Percentiles rank a stretch among this genome's conserved stretches.
Conservation (phyloP, 805 yeast genomes). For the Tetrapisispora fleetii region DNA sequence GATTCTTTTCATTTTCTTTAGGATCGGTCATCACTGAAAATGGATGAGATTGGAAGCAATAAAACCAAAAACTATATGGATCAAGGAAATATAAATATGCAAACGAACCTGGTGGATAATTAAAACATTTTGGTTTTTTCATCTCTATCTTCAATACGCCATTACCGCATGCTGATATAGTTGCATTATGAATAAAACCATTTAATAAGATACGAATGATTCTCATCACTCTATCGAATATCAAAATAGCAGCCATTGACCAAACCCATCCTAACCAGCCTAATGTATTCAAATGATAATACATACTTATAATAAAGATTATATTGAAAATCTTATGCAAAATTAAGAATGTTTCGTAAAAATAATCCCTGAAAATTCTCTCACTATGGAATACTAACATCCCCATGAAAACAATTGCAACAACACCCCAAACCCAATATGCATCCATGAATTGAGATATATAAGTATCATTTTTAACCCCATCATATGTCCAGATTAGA, state of each 20-base stretch:
- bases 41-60: slow-evolving; percentile 52
- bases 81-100: slow-evolving; percentile 49
- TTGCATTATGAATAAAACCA: slow-evolving; percentile 22
- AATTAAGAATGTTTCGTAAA: slow-evolving; percentile 54
- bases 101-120: slow-evolving; percentile 44
- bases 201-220: slow-evolving; percentile 30
- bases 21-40: slow-evolving; percentile 44
- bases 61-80: slow-evolving; percentile 41
- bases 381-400: slow-evolving; percentile 40
- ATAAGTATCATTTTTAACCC: slow-evolving; percentile 34
- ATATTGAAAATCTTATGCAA: slow-evolving; percentile 49
- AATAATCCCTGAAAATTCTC: slow-evolving; percentile 39
- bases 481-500: slow-evolving; percentile 43
- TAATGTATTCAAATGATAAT: slow-evolving; percentile 45
- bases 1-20: slow-evolving; percentile 25
- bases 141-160: slow-evolving; percentile 34
- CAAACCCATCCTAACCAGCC: slow-evolving; percentile 48
- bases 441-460: slow-evolving; percentile 35
- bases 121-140: slow-evolving; percentile 38
- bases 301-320: slow-evolving; percentile 43
- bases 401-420: slow-evolving; percentile 36
- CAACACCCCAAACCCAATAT: slow-evolving; percentile 40
- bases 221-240: slow-evolving; percentile 41
- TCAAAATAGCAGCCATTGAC: slow-evolving; percentile 37
- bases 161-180: slow-evolving; percentile 20